Percentiles rank a stretch among this genome's conserved stretches.
Conservation (phyloP, 441 rosid species). For the Mallotus japonicus region DNA sequence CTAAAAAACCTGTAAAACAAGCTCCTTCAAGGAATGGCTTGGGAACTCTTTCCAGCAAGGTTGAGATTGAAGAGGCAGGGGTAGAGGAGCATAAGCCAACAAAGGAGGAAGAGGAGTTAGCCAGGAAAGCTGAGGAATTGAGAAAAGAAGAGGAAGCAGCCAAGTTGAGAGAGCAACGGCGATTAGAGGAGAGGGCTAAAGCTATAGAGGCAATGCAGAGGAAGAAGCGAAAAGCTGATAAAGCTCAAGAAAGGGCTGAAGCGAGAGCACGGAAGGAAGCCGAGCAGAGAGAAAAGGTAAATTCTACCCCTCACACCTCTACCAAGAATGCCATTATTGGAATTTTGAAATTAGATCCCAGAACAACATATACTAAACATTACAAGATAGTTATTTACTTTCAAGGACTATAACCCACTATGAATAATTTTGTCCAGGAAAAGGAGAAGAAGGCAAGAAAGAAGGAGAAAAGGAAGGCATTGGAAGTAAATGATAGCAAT, state of each 20-base stretch:
- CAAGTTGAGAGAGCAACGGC: slow-evolving; percentile 57
- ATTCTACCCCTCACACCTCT: not conserved
- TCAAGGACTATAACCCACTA: not conserved
- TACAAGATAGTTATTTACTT: not conserved
- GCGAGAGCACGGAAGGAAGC: slow-evolving; percentile 73
- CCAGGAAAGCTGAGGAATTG: slow-evolving; percentile 64
- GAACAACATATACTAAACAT: too few relatives aligned
- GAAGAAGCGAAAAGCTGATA: slow-evolving; percentile 67
- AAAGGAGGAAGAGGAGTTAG: slow-evolving; percentile 68
- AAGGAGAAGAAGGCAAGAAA: slow-evolving; percentile 74
- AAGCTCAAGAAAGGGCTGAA: slow-evolving; percentile 71
- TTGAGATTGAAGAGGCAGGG: slow-evolving; percentile 39
- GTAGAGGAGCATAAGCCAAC: slow-evolving; percentile 51
- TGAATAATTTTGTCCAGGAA: slow-evolving; percentile 45
- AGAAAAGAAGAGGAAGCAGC: slow-evolving; percentile 67
- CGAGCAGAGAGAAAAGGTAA: slow-evolving; percentile 75
- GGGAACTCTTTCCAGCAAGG: slow-evolving; percentile 36
- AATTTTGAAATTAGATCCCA: not conserved
- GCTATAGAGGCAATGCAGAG: slow-evolving; percentile 81
- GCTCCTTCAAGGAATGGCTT: slow-evolving; percentile 30
- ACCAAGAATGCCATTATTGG: not conserved
- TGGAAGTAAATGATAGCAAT: slow-evolving; percentile 27
- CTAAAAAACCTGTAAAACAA: slow-evolving; percentile 41
- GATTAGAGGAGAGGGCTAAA: slow-evolving; percentile 72
- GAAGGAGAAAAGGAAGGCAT: slow-evolving; percentile 57